These are phyloP conservation scores for Emmonsiellopsis sp. DNA, from an alignment of 2,329 filamentous ascomycete species.

Conservation along the genomic window DNA sequence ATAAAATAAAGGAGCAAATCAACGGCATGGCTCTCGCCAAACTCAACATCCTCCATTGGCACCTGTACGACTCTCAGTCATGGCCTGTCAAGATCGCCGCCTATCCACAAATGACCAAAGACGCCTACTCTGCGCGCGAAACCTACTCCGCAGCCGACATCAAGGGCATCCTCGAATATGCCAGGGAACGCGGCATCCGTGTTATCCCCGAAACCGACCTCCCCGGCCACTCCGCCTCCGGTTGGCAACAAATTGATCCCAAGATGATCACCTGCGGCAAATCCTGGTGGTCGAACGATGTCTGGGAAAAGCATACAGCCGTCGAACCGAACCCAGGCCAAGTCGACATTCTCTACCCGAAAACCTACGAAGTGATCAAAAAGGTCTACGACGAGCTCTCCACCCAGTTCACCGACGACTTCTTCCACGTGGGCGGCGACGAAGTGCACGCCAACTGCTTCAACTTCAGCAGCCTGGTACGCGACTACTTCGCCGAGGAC, in stretches of 20 bases:
- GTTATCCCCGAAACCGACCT: slow-evolving; percentile 55
- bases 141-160: slow-evolving; percentile 38
- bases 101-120: slow-evolving; percentile 45
- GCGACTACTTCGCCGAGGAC: slow-evolving; percentile 43
- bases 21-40: slow-evolving; percentile 49
- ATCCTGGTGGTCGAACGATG: slow-evolving; percentile 54
- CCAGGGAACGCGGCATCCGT: slow-evolving; percentile 47
- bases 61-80: slow-evolving; percentile 47
- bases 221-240: slow-evolving; percentile 49
- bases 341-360: slow-evolving; percentile 47
- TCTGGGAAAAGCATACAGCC: slow-evolving; percentile 46
- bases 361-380: slow-evolving; percentile 46
- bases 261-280: slow-evolving; percentile 48
- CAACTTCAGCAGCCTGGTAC: slow-evolving; percentile 46
- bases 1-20: slow-evolving; percentile 47
- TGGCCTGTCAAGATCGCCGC: slow-evolving; percentile 44
- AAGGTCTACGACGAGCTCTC: slow-evolving; percentile 49
- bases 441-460: slow-evolving; percentile 49
- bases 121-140: slow-evolving; percentile 45
- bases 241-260: slow-evolving; percentile 49
- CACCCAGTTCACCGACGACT: slow-evolving; percentile 41
- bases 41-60: slow-evolving; percentile 51
- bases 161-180: slow-evolving; percentile 40
- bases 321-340: slow-evolving; percentile 50
- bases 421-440: slow-evolving; percentile 50